A percentile compares a stretch with the other conserved stretches of the same genome.
Evolutionary conservation across 176 grass and related monocot genomes (phyloP).

Genomic region (Oryza brachyantha): DNA sequence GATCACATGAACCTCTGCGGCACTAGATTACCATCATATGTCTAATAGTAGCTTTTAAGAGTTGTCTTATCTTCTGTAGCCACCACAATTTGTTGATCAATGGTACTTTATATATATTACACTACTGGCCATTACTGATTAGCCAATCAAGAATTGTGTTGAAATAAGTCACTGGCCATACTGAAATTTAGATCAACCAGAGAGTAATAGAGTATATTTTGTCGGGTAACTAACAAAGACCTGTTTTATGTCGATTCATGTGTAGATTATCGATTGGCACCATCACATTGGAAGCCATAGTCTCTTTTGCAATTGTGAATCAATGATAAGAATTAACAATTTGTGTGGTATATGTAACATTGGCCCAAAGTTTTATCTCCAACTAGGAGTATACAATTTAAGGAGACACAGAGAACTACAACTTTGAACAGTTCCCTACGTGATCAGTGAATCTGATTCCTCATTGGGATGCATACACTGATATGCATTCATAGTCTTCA

Average conservation of each 20-base stretch:
- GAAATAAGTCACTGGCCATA: not conserved
- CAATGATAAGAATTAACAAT: not conserved
- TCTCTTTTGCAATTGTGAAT: constrained; percentile 13
- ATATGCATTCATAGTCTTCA: not conserved
- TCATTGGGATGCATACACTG: constrained; percentile 6
- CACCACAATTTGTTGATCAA: no score
- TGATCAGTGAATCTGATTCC: constrained; percentile 34
- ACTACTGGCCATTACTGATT: not conserved
- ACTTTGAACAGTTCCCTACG: not conserved
- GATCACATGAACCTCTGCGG: not conserved
- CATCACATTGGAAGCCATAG: not conserved
- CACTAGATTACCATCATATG: not conserved
- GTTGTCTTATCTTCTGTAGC: not conserved
- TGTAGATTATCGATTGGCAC: not conserved
- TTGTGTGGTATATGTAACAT: not conserved
- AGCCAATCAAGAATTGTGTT: not conserved
- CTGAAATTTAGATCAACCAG: not conserved
- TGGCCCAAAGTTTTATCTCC: not conserved
- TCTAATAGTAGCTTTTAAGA: no score
- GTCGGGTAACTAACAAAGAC: not conserved
- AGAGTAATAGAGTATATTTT: not conserved
- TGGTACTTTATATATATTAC: not conserved
- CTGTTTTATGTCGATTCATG: not conserved
- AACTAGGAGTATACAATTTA: constrained; percentile 18
- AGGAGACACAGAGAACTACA: constrained; percentile 13